Conservation (phyloP, 2,329 filamentous ascomycete species). For the Zymoseptoria passerinii region DNA sequence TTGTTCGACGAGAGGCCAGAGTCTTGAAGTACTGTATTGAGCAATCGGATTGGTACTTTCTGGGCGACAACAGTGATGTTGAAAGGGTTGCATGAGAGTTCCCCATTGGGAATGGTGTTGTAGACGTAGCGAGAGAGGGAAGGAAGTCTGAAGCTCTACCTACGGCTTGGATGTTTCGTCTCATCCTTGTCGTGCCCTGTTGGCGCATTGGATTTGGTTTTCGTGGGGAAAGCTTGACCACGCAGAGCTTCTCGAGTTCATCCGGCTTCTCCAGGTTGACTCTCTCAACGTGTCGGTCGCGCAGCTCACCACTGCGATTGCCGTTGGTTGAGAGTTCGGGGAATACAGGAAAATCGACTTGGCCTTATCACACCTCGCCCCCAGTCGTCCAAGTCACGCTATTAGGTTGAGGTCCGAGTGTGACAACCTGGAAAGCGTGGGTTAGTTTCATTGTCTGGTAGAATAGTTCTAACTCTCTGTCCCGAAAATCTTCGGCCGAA, state of each 20-base stretch:
- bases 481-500: slow-evolving; percentile 9
- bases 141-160: background rate
- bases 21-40: background rate
- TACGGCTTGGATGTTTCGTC: background rate
- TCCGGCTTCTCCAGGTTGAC: background rate
- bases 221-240: background rate
- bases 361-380: background rate
- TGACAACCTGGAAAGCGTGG: background rate
- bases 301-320: slow-evolving; percentile 5
- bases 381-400: background rate
- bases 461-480: no score
- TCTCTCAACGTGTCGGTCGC: background rate
- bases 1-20: background rate
- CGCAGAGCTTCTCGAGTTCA: background rate
- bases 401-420: background rate
- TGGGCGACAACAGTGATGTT: background rate
- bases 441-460: background rate
- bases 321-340: slow-evolving; percentile 5
- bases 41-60: background rate
- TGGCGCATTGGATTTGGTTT: background rate
- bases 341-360: background rate
- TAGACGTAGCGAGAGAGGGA: background rate
- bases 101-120: background rate
- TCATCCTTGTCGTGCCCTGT: background rate
- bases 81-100: background rate